Evolutionary conservation across 2,329 filamentous ascomycete species (phyloP).

Genomic region (Diaporthe nobilis): DNA sequence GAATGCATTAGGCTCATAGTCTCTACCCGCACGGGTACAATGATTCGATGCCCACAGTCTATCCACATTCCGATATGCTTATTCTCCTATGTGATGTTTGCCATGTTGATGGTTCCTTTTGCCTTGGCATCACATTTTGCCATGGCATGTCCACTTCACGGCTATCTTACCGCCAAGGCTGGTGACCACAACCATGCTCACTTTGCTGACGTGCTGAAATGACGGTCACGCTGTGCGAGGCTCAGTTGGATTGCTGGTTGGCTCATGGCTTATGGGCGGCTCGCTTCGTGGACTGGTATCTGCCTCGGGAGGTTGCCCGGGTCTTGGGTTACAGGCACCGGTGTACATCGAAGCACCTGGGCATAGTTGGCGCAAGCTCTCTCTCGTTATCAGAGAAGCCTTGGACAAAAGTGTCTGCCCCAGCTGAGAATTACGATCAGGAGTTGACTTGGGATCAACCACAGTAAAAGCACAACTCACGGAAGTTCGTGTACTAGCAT

Average conservation of each 20-base stretch:
- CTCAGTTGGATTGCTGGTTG: not conserved
- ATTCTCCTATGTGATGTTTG: not conserved
- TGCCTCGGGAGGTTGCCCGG: not conserved
- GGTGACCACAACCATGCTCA: not conserved
- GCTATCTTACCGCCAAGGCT: not conserved
- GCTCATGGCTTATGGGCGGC: not conserved
- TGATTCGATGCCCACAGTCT: not conserved
- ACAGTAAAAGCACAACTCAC: not conserved
- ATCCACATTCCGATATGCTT: not conserved
- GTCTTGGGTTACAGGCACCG: not conserved
- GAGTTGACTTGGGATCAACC: not conserved
- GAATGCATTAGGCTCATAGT: not conserved
- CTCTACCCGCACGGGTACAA: not conserved
- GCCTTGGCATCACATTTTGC: not conserved
- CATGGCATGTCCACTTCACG: not conserved
- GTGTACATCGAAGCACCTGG: not conserved
- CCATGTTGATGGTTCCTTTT: not conserved
- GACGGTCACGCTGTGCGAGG: not conserved
- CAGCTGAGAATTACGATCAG: not conserved
- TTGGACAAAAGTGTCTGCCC: not conserved
- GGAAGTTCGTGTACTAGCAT: not conserved
- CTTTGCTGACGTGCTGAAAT: not conserved
- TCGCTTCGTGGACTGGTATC: not conserved
- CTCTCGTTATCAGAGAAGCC: not conserved
- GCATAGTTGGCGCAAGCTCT: not conserved